Base-by-base conservation (phyloP, 169 alveolate genomes). In the Eimeria acervulina region DNA sequence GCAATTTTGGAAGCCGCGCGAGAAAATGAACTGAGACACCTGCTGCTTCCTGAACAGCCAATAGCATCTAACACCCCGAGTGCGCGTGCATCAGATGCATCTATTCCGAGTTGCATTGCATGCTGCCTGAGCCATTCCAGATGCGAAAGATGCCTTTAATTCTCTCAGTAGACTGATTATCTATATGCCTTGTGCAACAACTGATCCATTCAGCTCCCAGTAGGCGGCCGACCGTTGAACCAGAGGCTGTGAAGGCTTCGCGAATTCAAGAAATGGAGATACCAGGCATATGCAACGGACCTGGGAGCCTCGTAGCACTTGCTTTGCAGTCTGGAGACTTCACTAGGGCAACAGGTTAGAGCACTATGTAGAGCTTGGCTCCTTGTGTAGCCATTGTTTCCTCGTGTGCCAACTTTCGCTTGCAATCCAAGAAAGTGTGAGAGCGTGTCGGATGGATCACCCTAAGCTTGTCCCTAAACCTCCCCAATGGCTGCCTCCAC, bases 171-270 rank as follows among this genome's bases (percentile, higher is more conserved):
- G n/a, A 15, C 47, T 3, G 47, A 36, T 36, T 72, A 1, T 17
- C 13, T 10, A 17, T 66, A 2, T 31, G 26, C 42, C 10, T 8
- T 19, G 52, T 72, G 51, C 83, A 72, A 33, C 36, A 19, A 15
- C 31, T 72, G 51, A 1, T 36, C 17, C 36, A 72, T 63, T 31
- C 63, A 87, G 93, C 55, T 38, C 61, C 93, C 55, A 40, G n/a
- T 66, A 87, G 93, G 59, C 78, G 93, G 40, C 93, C 59, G 23
- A 87, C 93, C 38, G 63, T 61, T 59, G 93, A 87, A 5, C 51
- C 93, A 61, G 81, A 55, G 40, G 59, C 68, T 4, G 12, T 23
- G 28, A 87, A 55, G 26, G 23, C n/a, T 33, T 38, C 47, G 40
- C 31, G 38, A 38, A 33, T 26, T 40, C 61, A 59, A 38, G 81